A percentile compares a stretch with the other conserved stretches of the same genome.
phyloP scores from a whole-genome alignment of 2,329 filamentous ascomycete genomes.

The Achaetomium macrosporum region DNA sequence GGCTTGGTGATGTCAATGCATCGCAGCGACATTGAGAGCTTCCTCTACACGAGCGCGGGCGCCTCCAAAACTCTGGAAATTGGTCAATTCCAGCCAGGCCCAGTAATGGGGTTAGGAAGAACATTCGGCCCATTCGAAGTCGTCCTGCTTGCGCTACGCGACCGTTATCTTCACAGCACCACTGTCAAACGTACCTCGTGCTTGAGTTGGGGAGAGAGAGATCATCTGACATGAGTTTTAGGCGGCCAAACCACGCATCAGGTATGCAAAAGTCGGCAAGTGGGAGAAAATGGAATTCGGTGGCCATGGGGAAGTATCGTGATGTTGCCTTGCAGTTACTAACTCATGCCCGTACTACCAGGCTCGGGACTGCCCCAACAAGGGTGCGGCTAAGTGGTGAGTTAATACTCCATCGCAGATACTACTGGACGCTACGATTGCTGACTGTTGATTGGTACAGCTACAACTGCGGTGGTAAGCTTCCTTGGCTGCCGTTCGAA shows the following conservation, averaged over 20 bases:
- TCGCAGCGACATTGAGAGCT: background rate
- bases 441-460: slow-evolving; percentile 35
- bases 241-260: slow-evolving; percentile 70
- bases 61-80: background rate
- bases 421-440: background rate
- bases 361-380: slow-evolving; percentile 82
- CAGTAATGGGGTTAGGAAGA: slow-evolving; percentile 11
- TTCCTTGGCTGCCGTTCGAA: slow-evolving; percentile 5
- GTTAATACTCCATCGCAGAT: slow-evolving; percentile 27
- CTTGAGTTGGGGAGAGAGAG: slow-evolving; percentile 25
- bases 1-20: slow-evolving; percentile 3
- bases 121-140: background rate
- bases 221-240: slow-evolving; percentile 37
- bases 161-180: slow-evolving; percentile 9
- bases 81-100: slow-evolving; percentile 4
- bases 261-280: slow-evolving; percentile 45
- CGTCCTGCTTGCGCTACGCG: slow-evolving; percentile 8
- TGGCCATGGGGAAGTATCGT: slow-evolving; percentile 18
- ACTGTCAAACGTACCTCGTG: slow-evolving; percentile 12
- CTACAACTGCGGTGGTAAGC: slow-evolving; percentile 76
- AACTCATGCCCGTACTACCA: slow-evolving; percentile 29
- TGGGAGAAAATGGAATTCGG: slow-evolving; percentile 10
- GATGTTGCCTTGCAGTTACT: slow-evolving; percentile 8
- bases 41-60: background rate
- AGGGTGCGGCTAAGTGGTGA: slow-evolving; percentile 76